Conservation (phyloP, 768 basidiomycete species). For the Auriscalpium microsporum region DNA sequence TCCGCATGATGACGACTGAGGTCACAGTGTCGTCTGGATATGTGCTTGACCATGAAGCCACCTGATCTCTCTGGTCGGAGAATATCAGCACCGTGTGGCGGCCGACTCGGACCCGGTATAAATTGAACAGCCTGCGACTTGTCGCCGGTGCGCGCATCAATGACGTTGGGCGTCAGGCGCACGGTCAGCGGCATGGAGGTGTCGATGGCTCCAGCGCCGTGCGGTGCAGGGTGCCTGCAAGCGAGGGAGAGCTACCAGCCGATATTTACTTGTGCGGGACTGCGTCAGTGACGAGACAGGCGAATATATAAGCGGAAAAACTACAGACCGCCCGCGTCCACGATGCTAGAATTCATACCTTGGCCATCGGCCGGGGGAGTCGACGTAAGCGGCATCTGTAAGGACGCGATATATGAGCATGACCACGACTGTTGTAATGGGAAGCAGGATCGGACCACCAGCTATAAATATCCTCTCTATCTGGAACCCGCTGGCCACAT, state of each 20-base stretch:
- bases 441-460: conserved; percentile 5
- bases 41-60: neutral
- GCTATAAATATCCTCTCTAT: conserved; percentile 11
- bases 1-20: neutral
- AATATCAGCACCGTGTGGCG: conserved; percentile 11
- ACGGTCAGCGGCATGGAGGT: conserved; percentile 9
- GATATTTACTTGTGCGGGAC: conserved; percentile 8
- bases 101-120: conserved; percentile 2
- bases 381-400: conserved; percentile 2
- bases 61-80: neutral
- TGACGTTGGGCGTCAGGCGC: conserved; percentile 11
- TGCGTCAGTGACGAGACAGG: no score
- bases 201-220: neutral
- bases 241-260: conserved; percentile 13
- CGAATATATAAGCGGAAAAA: no score
- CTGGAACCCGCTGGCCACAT: neutral
- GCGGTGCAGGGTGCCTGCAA: conserved; percentile 1
- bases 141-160: neutral
- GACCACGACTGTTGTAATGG: conserved; percentile 9
- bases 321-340: neutral
- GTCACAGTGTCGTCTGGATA: neutral
- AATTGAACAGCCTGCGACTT: conserved; percentile 1
- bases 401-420: no score
- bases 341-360: neutral
- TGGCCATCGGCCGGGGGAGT: conserved; percentile 1